Evolutionary conservation across 2,329 filamentous ascomycete genomes (phyloP), one percentile per base, ranked within the genome.

Genomic region (Bipolaris oryzae): DNA sequence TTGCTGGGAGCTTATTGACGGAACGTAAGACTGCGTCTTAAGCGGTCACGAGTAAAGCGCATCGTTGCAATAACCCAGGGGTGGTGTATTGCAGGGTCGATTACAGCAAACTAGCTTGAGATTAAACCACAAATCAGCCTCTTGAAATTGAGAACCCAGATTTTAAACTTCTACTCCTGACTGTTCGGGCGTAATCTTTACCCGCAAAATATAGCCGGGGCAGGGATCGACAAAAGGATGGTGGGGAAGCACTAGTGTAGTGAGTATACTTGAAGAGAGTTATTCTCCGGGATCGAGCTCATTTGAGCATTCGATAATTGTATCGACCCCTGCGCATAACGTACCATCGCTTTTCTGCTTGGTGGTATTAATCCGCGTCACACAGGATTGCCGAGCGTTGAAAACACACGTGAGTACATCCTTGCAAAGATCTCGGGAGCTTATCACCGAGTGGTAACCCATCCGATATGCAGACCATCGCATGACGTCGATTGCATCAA

Each of bases 191-290:
- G 39, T 25, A 25, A 41, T 42, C n/a, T 42, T 42, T 42, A 55
- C 33, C 35, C 23, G 37, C 15, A 56, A 58, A 41, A 15, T 58
- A 62, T 38, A 31, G 57, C 53, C 44, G 34, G 52, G 50, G 23
- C 54, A 58, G 55, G 60, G 53, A 37, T 59, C 41, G 31, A 28
- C 28, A 46, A 41, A 55, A 42, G 43, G 55, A 55, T 61, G 68
- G 60, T 53, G 66, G 66, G 57, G 57, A 60, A 45, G 50, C 50
- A 44, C 57, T 61, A 60, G 61, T 48, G 57, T 44, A 33, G 57
- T 44, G 28, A 33, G 57, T 44, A 33, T 37, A 20, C 34, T 47
- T 16, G 37, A 38, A 49, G 25, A 28, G 28, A 42, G 43, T 28
- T 48, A 51, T 55, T 50, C 50, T 47, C 41, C 57, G 55, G 53